Percentiles rank a stretch among this genome's conserved stretches.
Evolutionary conservation across 169 alveolate species (phyloP).

Genomic region (Babesia ovata): DNA sequence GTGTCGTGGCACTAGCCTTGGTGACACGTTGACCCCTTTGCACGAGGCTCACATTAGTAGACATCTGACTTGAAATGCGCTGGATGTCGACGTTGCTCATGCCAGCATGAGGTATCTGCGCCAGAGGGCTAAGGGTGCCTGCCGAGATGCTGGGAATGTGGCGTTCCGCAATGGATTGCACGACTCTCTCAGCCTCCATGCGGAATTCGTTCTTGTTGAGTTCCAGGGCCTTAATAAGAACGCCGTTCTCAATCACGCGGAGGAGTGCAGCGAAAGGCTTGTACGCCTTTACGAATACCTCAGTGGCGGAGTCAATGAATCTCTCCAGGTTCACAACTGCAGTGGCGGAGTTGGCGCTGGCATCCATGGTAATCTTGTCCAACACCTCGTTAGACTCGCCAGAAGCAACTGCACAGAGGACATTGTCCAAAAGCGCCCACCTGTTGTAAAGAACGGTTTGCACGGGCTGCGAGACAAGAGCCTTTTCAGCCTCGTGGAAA

Average conservation of each 20-base stretch:
- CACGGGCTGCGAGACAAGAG: constrained; percentile 47
- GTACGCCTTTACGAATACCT: constrained; percentile 59
- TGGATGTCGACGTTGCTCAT: constrained; percentile 6
- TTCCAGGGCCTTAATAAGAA: constrained; percentile 23
- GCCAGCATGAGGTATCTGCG: constrained; percentile 17
- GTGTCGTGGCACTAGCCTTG: not conserved
- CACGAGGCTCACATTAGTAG: constrained; percentile 19
- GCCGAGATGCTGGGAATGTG: not conserved
- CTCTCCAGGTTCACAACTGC: constrained; percentile 41
- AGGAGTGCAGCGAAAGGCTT: constrained; percentile 42
- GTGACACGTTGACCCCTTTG: not conserved
- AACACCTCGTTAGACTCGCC: constrained; percentile 10
- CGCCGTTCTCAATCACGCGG: constrained; percentile 6
- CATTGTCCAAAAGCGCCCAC: constrained; percentile 29
- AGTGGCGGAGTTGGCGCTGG: not conserved
- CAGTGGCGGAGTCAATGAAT: constrained; percentile 26
- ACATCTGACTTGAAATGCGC: not conserved
- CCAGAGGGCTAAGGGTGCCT: not conserved
- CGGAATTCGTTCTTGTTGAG: constrained; percentile 32
- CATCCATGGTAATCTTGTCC: constrained; percentile 11
- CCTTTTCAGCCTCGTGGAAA: constrained; percentile 41
- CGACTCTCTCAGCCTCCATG: constrained; percentile 4
- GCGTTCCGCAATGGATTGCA: constrained; percentile 15
- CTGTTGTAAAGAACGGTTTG: constrained; percentile 57
- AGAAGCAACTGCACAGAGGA: constrained; percentile 51